Conservation (phyloP, 257 asterid species). For the Solanum appendiculatum region DNA sequence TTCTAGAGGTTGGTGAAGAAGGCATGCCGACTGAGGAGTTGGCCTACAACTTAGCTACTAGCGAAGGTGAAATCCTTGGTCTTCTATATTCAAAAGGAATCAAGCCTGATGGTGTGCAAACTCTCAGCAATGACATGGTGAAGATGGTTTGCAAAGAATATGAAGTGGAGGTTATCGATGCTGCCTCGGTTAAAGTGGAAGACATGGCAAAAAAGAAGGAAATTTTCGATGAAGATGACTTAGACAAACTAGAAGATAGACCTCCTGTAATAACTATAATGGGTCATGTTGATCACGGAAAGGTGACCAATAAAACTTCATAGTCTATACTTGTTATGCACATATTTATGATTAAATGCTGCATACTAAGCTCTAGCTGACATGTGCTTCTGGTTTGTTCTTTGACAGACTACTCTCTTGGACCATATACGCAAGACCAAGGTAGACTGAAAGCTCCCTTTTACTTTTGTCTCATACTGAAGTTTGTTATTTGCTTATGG, state of each 20-base stretch:
- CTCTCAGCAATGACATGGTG: constrained; percentile 89
- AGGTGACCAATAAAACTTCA: constrained; percentile 34
- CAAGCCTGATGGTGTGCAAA: constrained; percentile 92
- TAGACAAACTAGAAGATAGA: constrained; percentile 72
- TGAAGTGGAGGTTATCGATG: constrained; percentile 91
- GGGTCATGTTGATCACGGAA: constrained; percentile 99
- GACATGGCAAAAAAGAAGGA: constrained; percentile 94
- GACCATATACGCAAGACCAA: constrained; percentile 79
- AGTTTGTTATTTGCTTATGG: background rate
- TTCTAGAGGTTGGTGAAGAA: constrained; percentile 88
- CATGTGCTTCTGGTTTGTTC: constrained; percentile 11
- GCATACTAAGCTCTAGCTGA: constrained; percentile 9
- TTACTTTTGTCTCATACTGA: background rate
- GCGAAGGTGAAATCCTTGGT: constrained; percentile 92
- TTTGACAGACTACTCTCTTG: constrained; percentile 84
- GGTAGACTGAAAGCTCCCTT: constrained; percentile 29
- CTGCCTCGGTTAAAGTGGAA: constrained; percentile 53
- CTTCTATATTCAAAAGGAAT: constrained; percentile 75
- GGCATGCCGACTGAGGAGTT: constrained; percentile 89
- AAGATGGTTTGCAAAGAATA: constrained; percentile 91
- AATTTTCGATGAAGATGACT: constrained; percentile 74
- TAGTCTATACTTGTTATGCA: background rate
- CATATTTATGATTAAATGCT: background rate
- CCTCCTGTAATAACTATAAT: constrained; percentile 95
- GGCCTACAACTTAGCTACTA: constrained; percentile 74